Evolutionary conservation across 257 asterid genomes (phyloP).

Genomic region (Eucommia ulmoides): DNA sequence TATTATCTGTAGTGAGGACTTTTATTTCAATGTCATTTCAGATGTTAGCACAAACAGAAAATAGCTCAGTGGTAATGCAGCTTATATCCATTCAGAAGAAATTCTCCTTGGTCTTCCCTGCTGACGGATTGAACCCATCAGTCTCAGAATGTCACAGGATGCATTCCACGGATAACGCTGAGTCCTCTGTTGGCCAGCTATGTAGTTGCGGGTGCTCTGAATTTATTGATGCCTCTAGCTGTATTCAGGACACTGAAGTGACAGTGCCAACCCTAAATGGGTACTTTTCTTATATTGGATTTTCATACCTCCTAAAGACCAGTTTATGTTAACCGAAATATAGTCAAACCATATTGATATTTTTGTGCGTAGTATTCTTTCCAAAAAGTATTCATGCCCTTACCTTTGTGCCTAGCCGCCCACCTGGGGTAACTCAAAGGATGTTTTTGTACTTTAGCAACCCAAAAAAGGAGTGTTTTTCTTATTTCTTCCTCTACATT

Average conservation of each 20-base stretch:
- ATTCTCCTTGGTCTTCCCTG: conserved; percentile 36
- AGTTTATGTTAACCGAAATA: too few species aligned
- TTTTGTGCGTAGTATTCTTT: too few species aligned
- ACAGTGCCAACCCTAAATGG: conserved; percentile 80
- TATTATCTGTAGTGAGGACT: too few species aligned
- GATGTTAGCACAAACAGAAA: conserved; percentile 29
- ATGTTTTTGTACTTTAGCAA: too few species aligned
- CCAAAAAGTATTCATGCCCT: too few species aligned
- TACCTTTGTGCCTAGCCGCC: too few species aligned
- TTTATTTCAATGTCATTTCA: conserved; percentile 15
- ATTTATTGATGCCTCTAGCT: conserved; percentile 59
- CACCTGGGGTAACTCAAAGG: too few species aligned
- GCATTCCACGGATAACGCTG: conserved; percentile 1
- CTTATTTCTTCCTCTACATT: too few species aligned
- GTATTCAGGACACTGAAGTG: conserved; percentile 55
- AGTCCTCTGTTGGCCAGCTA: conserved; percentile 16
- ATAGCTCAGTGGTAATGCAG: conserved; percentile 26
- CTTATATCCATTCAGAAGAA: conserved; percentile 55
- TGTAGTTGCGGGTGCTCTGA: conserved; percentile 23
- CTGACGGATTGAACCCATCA: conserved; percentile 18
- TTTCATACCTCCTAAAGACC: too few species aligned
- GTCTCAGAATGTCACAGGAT: conserved; percentile 17
- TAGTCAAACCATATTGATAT: too few species aligned
- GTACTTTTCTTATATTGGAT: too few species aligned
- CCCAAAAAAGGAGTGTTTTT: too few species aligned